Base-by-base conservation (phyloP, 129 eudicot genomes). In the Flaveria ramosissima region DNA sequence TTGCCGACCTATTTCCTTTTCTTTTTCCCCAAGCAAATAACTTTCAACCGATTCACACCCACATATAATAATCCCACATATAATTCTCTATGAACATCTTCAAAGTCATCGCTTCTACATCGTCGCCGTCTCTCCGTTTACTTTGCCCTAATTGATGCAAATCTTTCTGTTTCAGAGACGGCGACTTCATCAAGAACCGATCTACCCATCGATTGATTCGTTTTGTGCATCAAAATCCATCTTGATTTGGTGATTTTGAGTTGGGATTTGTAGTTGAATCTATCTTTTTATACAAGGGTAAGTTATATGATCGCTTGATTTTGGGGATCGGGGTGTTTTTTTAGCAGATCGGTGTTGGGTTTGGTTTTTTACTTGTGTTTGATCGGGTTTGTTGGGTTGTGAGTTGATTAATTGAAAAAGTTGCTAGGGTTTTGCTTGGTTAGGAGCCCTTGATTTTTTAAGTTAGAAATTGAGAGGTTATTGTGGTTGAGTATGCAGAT, bases 91-190 rank as follows among this genome's bases (percentile, higher is more conserved):
- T 80, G 84, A 74, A 55, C 70, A 45, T 39, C 75, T 13, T 14
- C 80, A 67, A 80, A 74, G 71, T 80, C 84, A 74, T 80, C 84
- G 84, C 42, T 71, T 74, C 79, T 74, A 74, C 8, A 66, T 13
- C 84, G 84, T 80, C 84, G 84, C 79, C 84, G 84, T 80, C 80
- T 80, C 84, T 80, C 56, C 23, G 20, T 6, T 12, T 32, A 50
- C n/a, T 32, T 17, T 24, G 68, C 73, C 82, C 61, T 70, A 79
- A 42, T 26, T 36, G 59, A 50, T 1, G 7, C 50, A 13, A 2
- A 30, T 66, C 43, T 56, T 27, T 14, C 17, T 55, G 8, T 17
- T 80, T 56, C 70, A 67, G 84, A 80, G 84, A 80, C 84, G 84
- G 79, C 80, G 84, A 68, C 84, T 74, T 36, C 46, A 80, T n/a